A percentile compares a stretch with the other conserved stretches of the same genome.
Evolutionary conservation across 2,329 filamentous ascomycete genomes (phyloP).

Genomic region (Pseudonectria foliicola): DNA sequence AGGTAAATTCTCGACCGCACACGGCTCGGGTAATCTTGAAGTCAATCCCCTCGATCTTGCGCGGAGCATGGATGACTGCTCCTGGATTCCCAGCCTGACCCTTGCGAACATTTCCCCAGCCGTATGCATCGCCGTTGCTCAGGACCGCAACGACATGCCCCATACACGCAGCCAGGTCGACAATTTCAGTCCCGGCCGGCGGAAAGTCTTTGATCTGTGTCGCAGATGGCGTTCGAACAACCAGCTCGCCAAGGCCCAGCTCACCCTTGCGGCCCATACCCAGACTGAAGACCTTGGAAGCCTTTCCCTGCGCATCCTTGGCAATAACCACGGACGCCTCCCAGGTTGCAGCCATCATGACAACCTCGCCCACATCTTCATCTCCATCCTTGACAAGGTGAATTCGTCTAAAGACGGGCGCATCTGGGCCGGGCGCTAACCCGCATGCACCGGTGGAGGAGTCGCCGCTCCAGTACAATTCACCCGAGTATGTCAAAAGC

Average conservation of each 20-base stretch:
- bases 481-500: slow-evolving; percentile 52
- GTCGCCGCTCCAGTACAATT: slow-evolving; percentile 61
- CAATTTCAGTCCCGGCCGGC: slow-evolving; percentile 48
- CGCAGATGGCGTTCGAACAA: slow-evolving; percentile 41
- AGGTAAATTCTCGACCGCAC: slow-evolving; percentile 83
- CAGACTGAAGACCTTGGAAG: slow-evolving; percentile 50
- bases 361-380: slow-evolving; percentile 21
- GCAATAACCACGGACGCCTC: slow-evolving; percentile 60
- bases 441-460: slow-evolving; percentile 49
- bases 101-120: slow-evolving; percentile 84
- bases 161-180: slow-evolving; percentile 65
- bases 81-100: slow-evolving; percentile 66
- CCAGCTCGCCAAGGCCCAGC: slow-evolving; percentile 54
- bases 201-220: slow-evolving; percentile 56
- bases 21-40: slow-evolving; percentile 63
- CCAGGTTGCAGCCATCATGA: slow-evolving; percentile 67
- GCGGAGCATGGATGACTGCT: slow-evolving; percentile 50
- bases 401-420: slow-evolving; percentile 33
- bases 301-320: slow-evolving; percentile 34
- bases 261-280: slow-evolving; percentile 67
- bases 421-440: slow-evolving; percentile 22
- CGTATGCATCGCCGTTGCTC: slow-evolving; percentile 69
- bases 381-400: slow-evolving; percentile 27
- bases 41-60: slow-evolving; percentile 47
- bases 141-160: slow-evolving; percentile 70